A percentile compares a stretch with the other conserved stretches of the same genome.
These are phyloP conservation scores for Dryas drummondii DNA, from an alignment of 306 rosid species.

Conservation along the genomic window DNA sequence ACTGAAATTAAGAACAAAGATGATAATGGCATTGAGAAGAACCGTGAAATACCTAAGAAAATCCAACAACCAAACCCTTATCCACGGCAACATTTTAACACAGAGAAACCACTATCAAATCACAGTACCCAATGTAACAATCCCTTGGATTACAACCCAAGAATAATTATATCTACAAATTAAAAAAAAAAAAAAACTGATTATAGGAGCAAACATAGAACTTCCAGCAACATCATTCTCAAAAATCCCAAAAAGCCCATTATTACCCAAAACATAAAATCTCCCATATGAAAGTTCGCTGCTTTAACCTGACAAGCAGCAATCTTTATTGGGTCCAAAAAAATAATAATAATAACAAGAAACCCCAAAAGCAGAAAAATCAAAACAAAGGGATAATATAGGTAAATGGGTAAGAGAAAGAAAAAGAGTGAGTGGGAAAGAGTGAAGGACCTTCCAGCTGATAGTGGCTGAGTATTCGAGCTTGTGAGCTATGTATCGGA, in stretches of 20 bases:
- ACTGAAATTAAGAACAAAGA: not conserved
- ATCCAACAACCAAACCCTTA: not conserved
- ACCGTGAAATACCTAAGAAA: not conserved
- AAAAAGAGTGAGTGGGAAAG: not conserved
- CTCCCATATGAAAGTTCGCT: not conserved
- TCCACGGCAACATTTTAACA: not conserved
- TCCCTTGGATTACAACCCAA: not conserved
- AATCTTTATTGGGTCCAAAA: not conserved
- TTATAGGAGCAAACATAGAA: not conserved
- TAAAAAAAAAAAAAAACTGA: not conserved
- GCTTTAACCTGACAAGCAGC: not conserved
- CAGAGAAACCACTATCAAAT: not conserved
- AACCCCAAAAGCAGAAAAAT: constrained; percentile 7
- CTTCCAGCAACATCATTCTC: not conserved
- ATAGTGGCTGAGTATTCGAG: constrained; percentile 52
- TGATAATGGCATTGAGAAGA: not conserved
- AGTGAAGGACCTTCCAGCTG: constrained; percentile 56
- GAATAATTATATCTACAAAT: not conserved
- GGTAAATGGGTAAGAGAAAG: not conserved
- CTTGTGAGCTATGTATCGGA: constrained; percentile 54
- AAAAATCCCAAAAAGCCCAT: not conserved
- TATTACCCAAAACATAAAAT: not conserved
- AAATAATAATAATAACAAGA: not conserved
- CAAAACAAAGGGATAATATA: not conserved
- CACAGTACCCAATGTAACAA: not conserved